Evolutionary conservation across 352 stramenopile species (phyloP).

Genomic region (Achlya hypogyna): DNA sequence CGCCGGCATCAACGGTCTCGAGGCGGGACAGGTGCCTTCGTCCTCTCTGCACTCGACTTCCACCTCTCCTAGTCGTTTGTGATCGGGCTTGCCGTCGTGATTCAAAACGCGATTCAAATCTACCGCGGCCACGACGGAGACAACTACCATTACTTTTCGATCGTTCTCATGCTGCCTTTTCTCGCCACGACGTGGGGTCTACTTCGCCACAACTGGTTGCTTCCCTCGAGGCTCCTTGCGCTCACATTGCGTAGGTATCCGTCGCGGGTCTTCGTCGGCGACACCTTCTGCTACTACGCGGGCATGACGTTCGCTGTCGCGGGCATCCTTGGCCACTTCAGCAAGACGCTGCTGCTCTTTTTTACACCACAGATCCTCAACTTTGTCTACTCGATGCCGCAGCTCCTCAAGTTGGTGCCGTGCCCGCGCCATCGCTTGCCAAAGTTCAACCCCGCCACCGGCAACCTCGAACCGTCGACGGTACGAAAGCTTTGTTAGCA

Average conservation of each 20-base stretch:
- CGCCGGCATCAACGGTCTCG: conserved; percentile 97
- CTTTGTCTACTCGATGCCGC: conserved; percentile 96
- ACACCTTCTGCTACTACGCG: conserved; percentile 99
- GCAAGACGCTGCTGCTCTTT: conserved; percentile 97
- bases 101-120: conserved; percentile 95
- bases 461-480: conserved; percentile 87
- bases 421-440: conserved; percentile 97
- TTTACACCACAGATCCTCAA: conserved; percentile 98
- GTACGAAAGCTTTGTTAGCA: conserved; percentile 63
- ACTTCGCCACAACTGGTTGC: conserved; percentile 91
- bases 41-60: conserved; percentile 13
- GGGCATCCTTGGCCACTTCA: conserved; percentile 95
- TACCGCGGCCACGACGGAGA: conserved; percentile 68
- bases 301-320: conserved; percentile 98
- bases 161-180: conserved; percentile 97
- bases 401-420: conserved; percentile 96
- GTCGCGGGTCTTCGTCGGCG: conserved; percentile 95
- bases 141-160: conserved; percentile 91
- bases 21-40: conserved; percentile 87
- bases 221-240: background rate
- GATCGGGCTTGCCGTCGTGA: conserved; percentile 89
- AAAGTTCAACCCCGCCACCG: conserved; percentile 89
- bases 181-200: conserved; percentile 89
- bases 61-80: conserved; percentile 50
- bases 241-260: conserved; percentile 57